Evolutionary conservation across 129 eudicot genomes (phyloP).

Genomic region (Artemisia annua): DNA sequence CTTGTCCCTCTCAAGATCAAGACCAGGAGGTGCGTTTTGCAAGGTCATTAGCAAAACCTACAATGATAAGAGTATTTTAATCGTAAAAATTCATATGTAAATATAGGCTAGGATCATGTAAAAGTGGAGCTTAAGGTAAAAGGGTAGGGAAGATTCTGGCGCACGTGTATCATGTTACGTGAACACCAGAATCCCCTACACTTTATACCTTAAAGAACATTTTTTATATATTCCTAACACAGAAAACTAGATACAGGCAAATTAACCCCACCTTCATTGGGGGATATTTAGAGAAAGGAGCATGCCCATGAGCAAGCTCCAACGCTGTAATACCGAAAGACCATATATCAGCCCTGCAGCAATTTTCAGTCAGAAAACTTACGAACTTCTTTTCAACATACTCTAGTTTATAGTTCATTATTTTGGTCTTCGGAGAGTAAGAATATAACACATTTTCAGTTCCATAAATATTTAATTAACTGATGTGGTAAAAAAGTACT

Average conservation of each 20-base stretch:
- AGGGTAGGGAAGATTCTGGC: no score
- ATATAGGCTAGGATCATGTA: conserved; percentile 5
- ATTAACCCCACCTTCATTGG: conserved; percentile 37
- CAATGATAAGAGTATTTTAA: conserved; percentile 13
- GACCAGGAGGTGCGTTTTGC: conserved; percentile 46
- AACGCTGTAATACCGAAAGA: conserved; percentile 49
- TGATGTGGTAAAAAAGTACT: conserved; percentile 28
- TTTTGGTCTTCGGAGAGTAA: conserved; percentile 13
- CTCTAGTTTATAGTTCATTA: neutral
- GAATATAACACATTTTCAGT: neutral
- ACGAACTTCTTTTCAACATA: conserved; percentile 8
- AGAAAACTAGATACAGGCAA: neutral
- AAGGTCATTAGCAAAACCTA: conserved; percentile 46
- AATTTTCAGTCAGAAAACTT: conserved; percentile 22
- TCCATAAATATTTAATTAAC: neutral
- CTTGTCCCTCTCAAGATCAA: conserved; percentile 34
- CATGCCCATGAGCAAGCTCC: conserved; percentile 52
- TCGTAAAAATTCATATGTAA: conserved; percentile 3
- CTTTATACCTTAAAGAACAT: no score
- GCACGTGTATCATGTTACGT: no score
- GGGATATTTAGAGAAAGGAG: conserved; percentile 45
- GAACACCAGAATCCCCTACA: no score
- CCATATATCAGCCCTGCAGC: conserved; percentile 48
- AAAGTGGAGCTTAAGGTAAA: no score
- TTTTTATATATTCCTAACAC: no score